Conservation (phyloP, 495 filamentous ascomycete genomes). For the Pyrenula aspistea region DNA sequence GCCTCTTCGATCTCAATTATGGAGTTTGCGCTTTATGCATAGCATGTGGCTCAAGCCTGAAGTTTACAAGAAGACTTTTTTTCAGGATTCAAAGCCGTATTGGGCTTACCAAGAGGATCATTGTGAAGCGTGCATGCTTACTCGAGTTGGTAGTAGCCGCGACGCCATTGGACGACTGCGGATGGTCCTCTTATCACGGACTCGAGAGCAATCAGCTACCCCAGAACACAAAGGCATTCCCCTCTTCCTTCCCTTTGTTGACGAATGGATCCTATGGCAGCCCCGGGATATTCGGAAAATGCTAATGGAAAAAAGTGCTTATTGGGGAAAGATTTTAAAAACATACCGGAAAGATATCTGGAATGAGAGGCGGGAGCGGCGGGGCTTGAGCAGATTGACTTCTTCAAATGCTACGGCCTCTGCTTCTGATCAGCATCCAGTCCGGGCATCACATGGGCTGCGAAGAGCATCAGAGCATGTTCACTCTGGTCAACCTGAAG, state of each 20-base stretch:
- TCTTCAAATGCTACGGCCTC: no score
- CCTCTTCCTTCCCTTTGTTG: neutral
- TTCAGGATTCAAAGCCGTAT: neutral
- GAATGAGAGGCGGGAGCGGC: neutral
- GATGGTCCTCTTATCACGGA: neutral
- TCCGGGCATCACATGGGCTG: no score
- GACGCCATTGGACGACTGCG: neutral
- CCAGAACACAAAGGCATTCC: neutral
- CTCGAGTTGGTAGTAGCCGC: constrained; percentile 12
- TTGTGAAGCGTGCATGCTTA: constrained; percentile 30
- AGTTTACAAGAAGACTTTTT: neutral
- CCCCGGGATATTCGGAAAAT: neutral
- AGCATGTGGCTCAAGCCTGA: neutral
- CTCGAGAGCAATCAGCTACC: neutral
- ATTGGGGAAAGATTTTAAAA: neutral
- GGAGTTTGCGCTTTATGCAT: neutral
- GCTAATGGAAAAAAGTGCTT: neutral
- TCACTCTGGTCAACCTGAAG: no score
- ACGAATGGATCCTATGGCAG: neutral
- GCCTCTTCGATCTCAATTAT: neutral
- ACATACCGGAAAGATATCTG: neutral
- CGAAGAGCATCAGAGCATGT: no score
- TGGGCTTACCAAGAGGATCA: constrained; percentile 17
- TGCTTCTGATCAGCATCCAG: no score
- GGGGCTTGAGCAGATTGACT: no score